phyloP scores from a whole-genome alignment of 768 basidiomycete genomes.

The Albatrellus ellisii region DNA sequence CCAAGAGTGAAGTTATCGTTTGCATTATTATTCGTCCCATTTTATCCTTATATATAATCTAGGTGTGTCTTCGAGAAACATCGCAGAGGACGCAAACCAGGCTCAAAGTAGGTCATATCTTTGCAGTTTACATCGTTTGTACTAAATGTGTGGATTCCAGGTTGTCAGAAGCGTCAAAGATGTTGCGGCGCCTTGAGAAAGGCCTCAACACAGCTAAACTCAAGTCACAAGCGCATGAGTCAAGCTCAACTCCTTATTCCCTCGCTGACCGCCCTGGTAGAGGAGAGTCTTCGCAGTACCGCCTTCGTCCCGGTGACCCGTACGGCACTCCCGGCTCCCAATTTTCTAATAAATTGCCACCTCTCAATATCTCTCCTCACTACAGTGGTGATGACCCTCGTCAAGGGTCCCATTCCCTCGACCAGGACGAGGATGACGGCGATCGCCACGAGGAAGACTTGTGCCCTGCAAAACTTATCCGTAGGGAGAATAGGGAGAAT shows the following conservation, averaged over 20 bases:
- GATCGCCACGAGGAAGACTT: slow-evolving; percentile 51
- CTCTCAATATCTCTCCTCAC: slow-evolving; percentile 27
- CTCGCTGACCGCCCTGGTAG: slow-evolving; percentile 11
- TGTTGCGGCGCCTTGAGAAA: slow-evolving; percentile 79
- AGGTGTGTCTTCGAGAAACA: slow-evolving; percentile 86
- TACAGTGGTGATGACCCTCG: slow-evolving; percentile 8
- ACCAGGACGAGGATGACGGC: slow-evolving; percentile 56
- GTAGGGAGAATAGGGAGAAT: slow-evolving; percentile 58
- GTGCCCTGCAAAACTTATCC: slow-evolving; percentile 65
- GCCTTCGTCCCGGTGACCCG: slow-evolving; percentile 17
- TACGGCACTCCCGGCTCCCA: slow-evolving; percentile 18
- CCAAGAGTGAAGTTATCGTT: slow-evolving; percentile 28
- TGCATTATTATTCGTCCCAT: slow-evolving; percentile 9
- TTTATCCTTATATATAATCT: slow-evolving; percentile 11
- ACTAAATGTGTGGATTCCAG: slow-evolving; percentile 24
- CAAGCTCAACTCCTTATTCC: slow-evolving; percentile 23
- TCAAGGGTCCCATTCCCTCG: slow-evolving; percentile 8
- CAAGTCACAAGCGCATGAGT: slow-evolving; percentile 36
- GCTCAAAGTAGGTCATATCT: slow-evolving; percentile 57
- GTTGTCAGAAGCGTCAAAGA: slow-evolving; percentile 80
- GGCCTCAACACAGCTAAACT: slow-evolving; percentile 65
- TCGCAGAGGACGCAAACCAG: slow-evolving; percentile 77
- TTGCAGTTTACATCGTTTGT: not conserved
- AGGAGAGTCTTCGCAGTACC: slow-evolving; percentile 2
- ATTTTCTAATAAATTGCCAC: slow-evolving; percentile 37